These are phyloP conservation scores for Botrytis paeoniae DNA, from an alignment of 2,329 filamentous ascomycete species.

Conservation along the genomic window DNA sequence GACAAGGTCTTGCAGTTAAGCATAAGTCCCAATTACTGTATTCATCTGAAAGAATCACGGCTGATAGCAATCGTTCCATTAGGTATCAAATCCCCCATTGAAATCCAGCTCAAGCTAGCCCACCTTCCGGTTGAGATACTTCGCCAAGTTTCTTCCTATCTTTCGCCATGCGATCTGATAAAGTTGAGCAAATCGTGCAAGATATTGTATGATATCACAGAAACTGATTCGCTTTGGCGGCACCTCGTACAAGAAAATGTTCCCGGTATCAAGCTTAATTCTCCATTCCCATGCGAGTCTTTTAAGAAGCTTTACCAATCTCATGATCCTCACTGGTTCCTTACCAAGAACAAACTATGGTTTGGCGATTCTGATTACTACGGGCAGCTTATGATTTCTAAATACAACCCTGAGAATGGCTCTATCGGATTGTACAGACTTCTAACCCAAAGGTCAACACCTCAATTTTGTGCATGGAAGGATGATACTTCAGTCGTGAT, in stretches of 20 bases:
- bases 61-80: not conserved
- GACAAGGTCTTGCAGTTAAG: slow-evolving; percentile 11
- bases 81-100: not conserved
- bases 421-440: slow-evolving; percentile 80
- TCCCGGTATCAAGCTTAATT: slow-evolving; percentile 51
- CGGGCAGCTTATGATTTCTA: slow-evolving; percentile 5
- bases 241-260: slow-evolving; percentile 66
- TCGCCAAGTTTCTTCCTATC: slow-evolving; percentile 64
- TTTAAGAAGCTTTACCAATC: slow-evolving; percentile 71
- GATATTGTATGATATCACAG: slow-evolving; percentile 55
- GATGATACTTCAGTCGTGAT: slow-evolving; percentile 65
- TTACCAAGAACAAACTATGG: slow-evolving; percentile 79
- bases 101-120: slow-evolving; percentile 40
- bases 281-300: slow-evolving; percentile 56
- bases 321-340: slow-evolving; percentile 81
- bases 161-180: slow-evolving; percentile 63
- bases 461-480: slow-evolving; percentile 61
- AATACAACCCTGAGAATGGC: slow-evolving; percentile 66
- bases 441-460: slow-evolving; percentile 58
- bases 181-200: slow-evolving; percentile 60
- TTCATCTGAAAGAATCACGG: not conserved
- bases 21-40: not conserved
- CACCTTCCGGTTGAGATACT: slow-evolving; percentile 72
- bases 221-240: slow-evolving; percentile 70
- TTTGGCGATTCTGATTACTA: slow-evolving; percentile 69